phyloP scores from a whole-genome alignment of 371 early-diverging fungal genomes.

The Globomyces sp. region DNA sequence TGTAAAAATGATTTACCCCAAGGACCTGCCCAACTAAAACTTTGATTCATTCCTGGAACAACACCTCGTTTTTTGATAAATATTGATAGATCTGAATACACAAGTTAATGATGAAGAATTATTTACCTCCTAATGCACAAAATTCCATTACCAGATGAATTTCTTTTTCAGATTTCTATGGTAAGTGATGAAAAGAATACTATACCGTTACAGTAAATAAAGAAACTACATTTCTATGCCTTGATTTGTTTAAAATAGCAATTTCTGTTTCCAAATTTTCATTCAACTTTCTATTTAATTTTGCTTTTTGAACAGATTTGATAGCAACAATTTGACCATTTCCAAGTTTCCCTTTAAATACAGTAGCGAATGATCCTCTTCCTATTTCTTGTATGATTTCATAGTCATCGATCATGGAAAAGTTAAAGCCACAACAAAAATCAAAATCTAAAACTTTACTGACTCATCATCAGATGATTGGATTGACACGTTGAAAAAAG shows the following conservation, averaged over 20 bases:
- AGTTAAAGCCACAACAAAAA: too few species aligned
- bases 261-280: constrained; percentile 94
- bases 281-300: constrained; percentile 81
- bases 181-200: not conserved
- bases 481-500: too few species aligned
- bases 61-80: constrained; percentile 73
- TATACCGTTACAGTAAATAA: constrained; percentile 64
- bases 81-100: constrained; percentile 70
- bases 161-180: constrained; percentile 79
- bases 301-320: constrained; percentile 80
- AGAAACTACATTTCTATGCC: constrained; percentile 83
- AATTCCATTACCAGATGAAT: constrained; percentile 95
- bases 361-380: constrained; percentile 93
- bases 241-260: constrained; percentile 76
- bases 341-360: constrained; percentile 67
- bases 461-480: too few species aligned
- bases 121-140: constrained; percentile 88
- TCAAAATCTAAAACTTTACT: too few species aligned
- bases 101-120: constrained; percentile 77
- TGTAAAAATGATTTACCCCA: constrained; percentile 37
- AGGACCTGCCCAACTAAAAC: constrained; percentile 20
- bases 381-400: constrained; percentile 74
- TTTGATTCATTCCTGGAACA: constrained; percentile 18
- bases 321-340: constrained; percentile 65
- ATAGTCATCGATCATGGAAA: constrained; percentile 56